phyloP scores from a whole-genome alignment of 805 yeast species.

The Lachancea dasiensis region DNA sequence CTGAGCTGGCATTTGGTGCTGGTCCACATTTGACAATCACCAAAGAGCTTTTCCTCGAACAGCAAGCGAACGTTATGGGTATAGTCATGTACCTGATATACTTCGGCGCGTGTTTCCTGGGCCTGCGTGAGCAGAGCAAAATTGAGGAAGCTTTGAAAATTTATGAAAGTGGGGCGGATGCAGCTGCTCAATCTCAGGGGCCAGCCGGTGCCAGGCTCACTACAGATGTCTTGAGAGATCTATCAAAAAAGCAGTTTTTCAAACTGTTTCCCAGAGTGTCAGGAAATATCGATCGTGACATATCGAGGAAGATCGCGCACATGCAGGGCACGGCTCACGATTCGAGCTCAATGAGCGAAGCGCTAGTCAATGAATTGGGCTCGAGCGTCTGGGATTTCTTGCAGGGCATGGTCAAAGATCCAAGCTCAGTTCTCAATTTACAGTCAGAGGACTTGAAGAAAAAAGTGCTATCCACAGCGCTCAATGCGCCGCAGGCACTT shows the following conservation, averaged over 20 bases:
- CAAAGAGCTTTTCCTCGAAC: slow-evolving; percentile 8
- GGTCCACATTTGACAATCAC: slow-evolving; percentile 7
- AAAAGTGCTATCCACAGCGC: slow-evolving; percentile 4
- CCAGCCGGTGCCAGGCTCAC: neutral
- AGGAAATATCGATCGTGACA: slow-evolving; percentile 5
- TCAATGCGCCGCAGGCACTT: slow-evolving; percentile 8
- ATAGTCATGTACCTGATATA: slow-evolving; percentile 9
- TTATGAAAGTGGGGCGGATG: neutral
- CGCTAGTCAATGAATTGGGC: slow-evolving; percentile 5
- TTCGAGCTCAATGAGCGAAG: slow-evolving; percentile 5
- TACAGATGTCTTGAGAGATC: slow-evolving; percentile 5
- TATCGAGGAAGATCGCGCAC: slow-evolving; percentile 1
- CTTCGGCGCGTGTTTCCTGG: slow-evolving; percentile 10
- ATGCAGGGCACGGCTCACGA: slow-evolving; percentile 2
- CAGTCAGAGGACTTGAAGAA: slow-evolving; percentile 8
- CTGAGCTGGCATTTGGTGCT: slow-evolving; percentile 4
- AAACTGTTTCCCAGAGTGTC: slow-evolving; percentile 8
- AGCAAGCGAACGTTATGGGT: slow-evolving; percentile 8
- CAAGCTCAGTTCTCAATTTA: slow-evolving; percentile 4
- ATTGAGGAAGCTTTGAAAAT: slow-evolving; percentile 7
- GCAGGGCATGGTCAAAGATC: slow-evolving; percentile 8
- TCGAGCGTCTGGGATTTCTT: slow-evolving; percentile 9
- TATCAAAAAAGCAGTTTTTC: slow-evolving; percentile 10
- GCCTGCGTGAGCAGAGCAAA: slow-evolving; percentile 7
- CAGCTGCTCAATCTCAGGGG: neutral